Evolutionary conservation across 1,284 basidiomycete species (phyloP).

Genomic region (Puccinia horiana): DNA sequence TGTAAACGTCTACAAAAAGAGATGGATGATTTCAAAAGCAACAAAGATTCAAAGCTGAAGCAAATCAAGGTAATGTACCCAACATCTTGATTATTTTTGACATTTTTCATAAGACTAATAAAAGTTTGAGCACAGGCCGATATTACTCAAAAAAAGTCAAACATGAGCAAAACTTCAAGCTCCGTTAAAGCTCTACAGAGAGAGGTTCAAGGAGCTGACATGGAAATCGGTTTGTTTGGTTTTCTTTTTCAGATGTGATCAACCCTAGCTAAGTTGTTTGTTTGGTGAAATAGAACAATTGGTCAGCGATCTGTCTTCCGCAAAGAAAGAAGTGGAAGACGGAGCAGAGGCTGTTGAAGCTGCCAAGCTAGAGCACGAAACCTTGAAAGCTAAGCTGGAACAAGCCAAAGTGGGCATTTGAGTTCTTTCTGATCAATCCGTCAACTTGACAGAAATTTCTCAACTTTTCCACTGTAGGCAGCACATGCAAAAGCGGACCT

Average conservation of each 20-base stretch:
- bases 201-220: constrained; percentile 78
- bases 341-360: constrained; percentile 67
- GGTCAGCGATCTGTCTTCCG: constrained; percentile 72
- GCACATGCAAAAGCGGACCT: constrained; percentile 69
- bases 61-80: constrained; percentile 75
- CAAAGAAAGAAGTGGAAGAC: constrained; percentile 67
- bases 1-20: constrained; percentile 86
- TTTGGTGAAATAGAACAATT: constrained; percentile 69
- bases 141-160: constrained; percentile 77
- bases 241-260: neutral
- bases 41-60: constrained; percentile 94
- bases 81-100: neutral
- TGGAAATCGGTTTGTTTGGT: constrained; percentile 74
- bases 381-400: constrained; percentile 65
- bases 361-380: constrained; percentile 69
- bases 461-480: constrained; percentile 60
- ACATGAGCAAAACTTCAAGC: constrained; percentile 76
- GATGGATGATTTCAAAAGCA: constrained; percentile 97
- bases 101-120: constrained; percentile 3
- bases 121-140: constrained; percentile 64
- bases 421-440: constrained; percentile 15
- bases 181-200: constrained; percentile 83
- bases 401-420: constrained; percentile 63
- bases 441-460: neutral
- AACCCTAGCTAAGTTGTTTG: neutral